Base-by-base conservation (phyloP, 306 rosid species). In the Dryas drummondii region DNA sequence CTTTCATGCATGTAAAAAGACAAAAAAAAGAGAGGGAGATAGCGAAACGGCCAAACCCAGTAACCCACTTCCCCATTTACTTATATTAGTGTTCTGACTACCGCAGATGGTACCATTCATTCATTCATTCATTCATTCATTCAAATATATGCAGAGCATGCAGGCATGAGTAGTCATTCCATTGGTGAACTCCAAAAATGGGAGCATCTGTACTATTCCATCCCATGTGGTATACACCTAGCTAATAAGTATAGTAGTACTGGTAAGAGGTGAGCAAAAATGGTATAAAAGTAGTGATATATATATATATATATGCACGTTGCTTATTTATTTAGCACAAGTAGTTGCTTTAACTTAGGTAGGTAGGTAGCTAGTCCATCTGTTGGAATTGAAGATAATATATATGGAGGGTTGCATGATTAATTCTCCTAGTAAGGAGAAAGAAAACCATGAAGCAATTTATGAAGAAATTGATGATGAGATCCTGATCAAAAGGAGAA, bases 1-100 rank as follows among this genome's bases (percentile, higher is more conserved):
- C 96, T 90, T 87, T 92, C 97, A 49, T 54, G 77, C 66, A 69
- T 67, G 89, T 51, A 54, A 79, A 90, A 90, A 86, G 91, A 85
- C 83, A 85, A 72, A 9, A 37, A 79, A 79, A 77, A 76, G 75
- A 76, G 69, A 82, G 16, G 17, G 63, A 66, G 75, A 65, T 44
- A 42, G 22, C 3, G 77, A 77, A 62, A 82, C 73, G 75, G 74
- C 88, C 82, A 76, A 84, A 87, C 37, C 37, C 37, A 32, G 37
- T 32, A 85, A 87, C 71, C 84, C 75, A 60, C 76, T 61, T 75
- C 78, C 67, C 73, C 77, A 48, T n/a, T 17, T 64, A 63, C 51
- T 66, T 54, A 66, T 74, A 62, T 68, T 42, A 13, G 55, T 12
- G 37, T 51, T 32, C 72, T 65, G 71, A 64, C 62, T 45, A 8